These are phyloP conservation scores for Volvox carteri DNA, from an alignment of 163 green algal genomes.

Conservation along the genomic window DNA sequence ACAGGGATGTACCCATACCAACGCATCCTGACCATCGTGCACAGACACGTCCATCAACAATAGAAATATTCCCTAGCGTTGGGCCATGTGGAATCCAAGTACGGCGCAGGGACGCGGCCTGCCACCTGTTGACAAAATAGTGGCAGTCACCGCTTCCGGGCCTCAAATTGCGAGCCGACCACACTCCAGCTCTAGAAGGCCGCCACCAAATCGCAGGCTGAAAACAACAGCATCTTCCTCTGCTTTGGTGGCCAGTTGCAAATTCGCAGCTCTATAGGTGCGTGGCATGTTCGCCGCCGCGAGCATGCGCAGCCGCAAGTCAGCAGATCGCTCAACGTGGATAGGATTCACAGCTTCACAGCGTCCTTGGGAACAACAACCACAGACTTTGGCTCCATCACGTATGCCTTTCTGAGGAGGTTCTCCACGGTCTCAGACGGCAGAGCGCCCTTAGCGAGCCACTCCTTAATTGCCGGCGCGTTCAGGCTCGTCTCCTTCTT, in stretches of 20 bases:
- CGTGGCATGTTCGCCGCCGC: slow-evolving; percentile 15
- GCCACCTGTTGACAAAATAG: slow-evolving; percentile 38
- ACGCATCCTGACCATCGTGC: no score
- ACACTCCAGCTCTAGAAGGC: not conserved
- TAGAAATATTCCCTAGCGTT: no score
- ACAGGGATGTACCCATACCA: no score
- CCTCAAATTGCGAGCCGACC: not conserved
- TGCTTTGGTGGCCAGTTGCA: slow-evolving; percentile 17
- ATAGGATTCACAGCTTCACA: slow-evolving; percentile 46
- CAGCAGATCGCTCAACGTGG: not conserved
- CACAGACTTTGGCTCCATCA: slow-evolving; percentile 47
- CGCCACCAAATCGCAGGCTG: slow-evolving; percentile 44
- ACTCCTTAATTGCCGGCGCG: slow-evolving; percentile 96
- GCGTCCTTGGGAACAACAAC: slow-evolving; percentile 55
- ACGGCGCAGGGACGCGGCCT: no score
- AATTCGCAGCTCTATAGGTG: not conserved
- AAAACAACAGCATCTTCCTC: slow-evolving; percentile 52
- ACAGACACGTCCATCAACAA: no score
- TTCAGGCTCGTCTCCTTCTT: slow-evolving; percentile 91
- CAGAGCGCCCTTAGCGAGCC: slow-evolving; percentile 89
- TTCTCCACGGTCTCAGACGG: slow-evolving; percentile 83
- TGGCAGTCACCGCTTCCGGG: not conserved
- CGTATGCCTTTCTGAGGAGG: slow-evolving; percentile 86
- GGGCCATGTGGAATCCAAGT: no score
- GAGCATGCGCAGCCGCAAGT: not conserved